phyloP scores from a whole-genome alignment of 164 flowering plant species.

The Cinnamomum chago region DNA sequence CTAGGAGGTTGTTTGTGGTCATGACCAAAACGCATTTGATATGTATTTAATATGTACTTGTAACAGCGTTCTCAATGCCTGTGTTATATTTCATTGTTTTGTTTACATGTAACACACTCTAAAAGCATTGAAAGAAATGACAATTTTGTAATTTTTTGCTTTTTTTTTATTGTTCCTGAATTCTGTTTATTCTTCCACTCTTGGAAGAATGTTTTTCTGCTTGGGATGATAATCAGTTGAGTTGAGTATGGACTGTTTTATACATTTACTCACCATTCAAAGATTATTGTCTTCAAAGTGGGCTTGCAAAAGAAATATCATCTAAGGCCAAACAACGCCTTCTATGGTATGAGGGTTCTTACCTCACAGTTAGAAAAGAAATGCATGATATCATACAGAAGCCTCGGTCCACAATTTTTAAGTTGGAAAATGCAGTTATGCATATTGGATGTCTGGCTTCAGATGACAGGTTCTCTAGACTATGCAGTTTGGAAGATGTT shows the following conservation, averaged over 20 bases:
- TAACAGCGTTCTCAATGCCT: too few species aligned
- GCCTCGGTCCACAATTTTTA: constrained; percentile 35
- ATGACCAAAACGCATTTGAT: too few species aligned
- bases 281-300: not conserved
- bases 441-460: constrained; percentile 69
- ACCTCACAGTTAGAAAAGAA: constrained; percentile 35
- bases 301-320: constrained; percentile 35
- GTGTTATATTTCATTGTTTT: too few species aligned
- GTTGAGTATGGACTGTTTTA: not conserved
- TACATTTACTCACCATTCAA: too few species aligned
- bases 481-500: constrained; percentile 37
- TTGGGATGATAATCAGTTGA: not conserved
- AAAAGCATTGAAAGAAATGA: too few species aligned
- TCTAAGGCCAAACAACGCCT: constrained; percentile 12
- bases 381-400: constrained; percentile 46
- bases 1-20: too few species aligned
- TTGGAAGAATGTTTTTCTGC: not conserved
- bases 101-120: too few species aligned
- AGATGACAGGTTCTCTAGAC: constrained; percentile 30
- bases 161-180: not conserved
- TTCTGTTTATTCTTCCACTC: not conserved
- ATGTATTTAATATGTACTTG: too few species aligned
- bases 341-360: constrained; percentile 38
- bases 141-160: too few species aligned
- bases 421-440: constrained; percentile 26